Conservation (phyloP, 352 stramenopile genomes). For the Globisporangium spiculum region DNA sequence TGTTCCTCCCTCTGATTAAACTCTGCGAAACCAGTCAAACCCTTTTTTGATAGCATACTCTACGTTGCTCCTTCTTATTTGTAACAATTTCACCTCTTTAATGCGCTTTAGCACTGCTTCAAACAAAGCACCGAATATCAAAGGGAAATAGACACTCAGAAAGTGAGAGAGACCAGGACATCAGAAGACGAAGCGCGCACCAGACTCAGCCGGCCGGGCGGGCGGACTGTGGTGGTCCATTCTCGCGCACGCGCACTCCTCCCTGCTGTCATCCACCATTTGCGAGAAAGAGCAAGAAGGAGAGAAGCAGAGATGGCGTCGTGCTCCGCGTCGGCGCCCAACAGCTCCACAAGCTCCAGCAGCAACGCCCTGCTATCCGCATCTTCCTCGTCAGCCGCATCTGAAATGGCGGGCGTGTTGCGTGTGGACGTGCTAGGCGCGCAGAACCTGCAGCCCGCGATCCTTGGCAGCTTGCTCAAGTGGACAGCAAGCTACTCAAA, state of each 20-base stretch:
- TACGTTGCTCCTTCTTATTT: too few relatives aligned
- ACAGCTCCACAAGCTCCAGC: background rate
- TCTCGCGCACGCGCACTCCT: background rate
- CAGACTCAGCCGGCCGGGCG: background rate
- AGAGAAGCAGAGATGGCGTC: conserved; percentile 30
- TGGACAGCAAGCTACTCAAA: conserved; percentile 72
- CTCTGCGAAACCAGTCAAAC: too few relatives aligned
- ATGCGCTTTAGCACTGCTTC: background rate
- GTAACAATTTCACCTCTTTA: background rate
- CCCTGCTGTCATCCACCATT: background rate
- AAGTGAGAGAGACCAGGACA: background rate
- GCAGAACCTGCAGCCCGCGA: conserved; percentile 55
- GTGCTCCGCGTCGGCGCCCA: conserved; percentile 15
- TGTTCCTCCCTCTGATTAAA: background rate
- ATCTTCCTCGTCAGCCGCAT: background rate
- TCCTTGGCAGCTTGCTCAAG: conserved; percentile 62
- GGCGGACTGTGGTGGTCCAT: background rate
- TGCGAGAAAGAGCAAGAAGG: conserved; percentile 3
- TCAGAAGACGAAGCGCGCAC: conserved; percentile 4
- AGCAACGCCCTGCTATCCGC: conserved; percentile 12
- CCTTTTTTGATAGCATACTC: too few relatives aligned
- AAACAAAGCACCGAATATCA: background rate
- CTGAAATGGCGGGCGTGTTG: conserved; percentile 38
- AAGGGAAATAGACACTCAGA: background rate
- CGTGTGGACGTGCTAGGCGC: conserved; percentile 56